These are phyloP conservation scores for Ilyonectria robusta DNA, from an alignment of 2,329 filamentous ascomycete genomes.

Conservation along the genomic window DNA sequence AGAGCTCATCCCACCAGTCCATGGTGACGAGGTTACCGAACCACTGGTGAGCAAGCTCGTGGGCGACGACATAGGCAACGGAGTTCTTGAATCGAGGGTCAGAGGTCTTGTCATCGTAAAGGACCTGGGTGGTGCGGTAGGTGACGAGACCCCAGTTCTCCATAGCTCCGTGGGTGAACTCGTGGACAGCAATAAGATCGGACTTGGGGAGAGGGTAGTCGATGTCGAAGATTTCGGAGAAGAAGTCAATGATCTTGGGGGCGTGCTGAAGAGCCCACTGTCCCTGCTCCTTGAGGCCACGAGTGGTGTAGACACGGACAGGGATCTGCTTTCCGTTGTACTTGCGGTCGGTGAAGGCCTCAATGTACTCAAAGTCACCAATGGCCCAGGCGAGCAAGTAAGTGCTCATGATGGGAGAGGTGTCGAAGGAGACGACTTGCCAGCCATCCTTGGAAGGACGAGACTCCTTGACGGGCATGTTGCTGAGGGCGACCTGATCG, in stretches of 20 bases:
- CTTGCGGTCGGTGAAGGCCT: slow-evolving; percentile 88
- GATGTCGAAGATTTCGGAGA: slow-evolving; percentile 93
- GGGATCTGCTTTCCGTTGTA: slow-evolving; percentile 94
- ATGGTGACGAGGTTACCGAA: slow-evolving; percentile 96
- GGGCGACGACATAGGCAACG: slow-evolving; percentile 97
- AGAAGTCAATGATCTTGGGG: slow-evolving; percentile 94
- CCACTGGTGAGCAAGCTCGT: slow-evolving; percentile 97
- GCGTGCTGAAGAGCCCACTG: slow-evolving; percentile 91
- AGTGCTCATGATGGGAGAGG: slow-evolving; percentile 91
- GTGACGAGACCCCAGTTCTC: slow-evolving; percentile 98
- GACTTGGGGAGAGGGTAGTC: slow-evolving; percentile 95
- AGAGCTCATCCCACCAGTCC: slow-evolving; percentile 96
- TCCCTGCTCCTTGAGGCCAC: slow-evolving; percentile 93
- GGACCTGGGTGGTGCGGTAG: slow-evolving; percentile 92
- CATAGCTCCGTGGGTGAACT: slow-evolving; percentile 91
- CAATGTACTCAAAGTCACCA: slow-evolving; percentile 97
- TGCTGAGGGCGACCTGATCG: slow-evolving; percentile 90
- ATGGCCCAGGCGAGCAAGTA: slow-evolving; percentile 94
- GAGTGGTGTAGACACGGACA: slow-evolving; percentile 95
- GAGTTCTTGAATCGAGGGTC: slow-evolving; percentile 93
- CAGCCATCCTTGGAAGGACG: slow-evolving; percentile 73
- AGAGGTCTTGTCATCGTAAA: slow-evolving; percentile 95
- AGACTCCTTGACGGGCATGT: slow-evolving; percentile 90
- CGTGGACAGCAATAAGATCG: slow-evolving; percentile 90
- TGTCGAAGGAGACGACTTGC: slow-evolving; percentile 84